Evolutionary conservation across 1,139 yeast genomes (phyloP).

Genomic region (Debaryomycetaceae sp.): DNA sequence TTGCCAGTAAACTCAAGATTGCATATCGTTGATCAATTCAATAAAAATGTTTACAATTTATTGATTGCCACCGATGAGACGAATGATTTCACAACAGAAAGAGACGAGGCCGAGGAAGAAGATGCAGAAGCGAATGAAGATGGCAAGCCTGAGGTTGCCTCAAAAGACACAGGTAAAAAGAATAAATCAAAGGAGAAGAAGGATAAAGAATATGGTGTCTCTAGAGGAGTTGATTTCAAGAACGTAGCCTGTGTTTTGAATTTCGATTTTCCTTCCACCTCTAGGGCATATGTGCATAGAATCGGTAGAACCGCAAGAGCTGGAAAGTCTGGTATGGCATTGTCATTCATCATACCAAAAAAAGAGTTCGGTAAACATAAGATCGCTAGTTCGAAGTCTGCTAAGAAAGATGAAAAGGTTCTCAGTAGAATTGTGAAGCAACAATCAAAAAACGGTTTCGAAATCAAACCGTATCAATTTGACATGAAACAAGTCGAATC

Average conservation of each 20-base stretch:
- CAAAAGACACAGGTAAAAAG: constrained; percentile 14
- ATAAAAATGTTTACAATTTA: constrained; percentile 80
- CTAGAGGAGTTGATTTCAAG: constrained; percentile 95
- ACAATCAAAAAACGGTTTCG: constrained; percentile 72
- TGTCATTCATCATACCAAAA: constrained; percentile 84
- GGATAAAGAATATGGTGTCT: constrained; percentile 85
- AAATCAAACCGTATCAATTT: constrained; percentile 79
- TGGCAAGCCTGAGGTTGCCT: constrained; percentile 12
- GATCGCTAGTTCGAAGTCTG: constrained; percentile 64
- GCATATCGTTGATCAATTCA: constrained; percentile 93
- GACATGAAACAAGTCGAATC: constrained; percentile 93
- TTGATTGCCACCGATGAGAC: constrained; percentile 95
- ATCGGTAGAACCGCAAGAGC: constrained; percentile 98
- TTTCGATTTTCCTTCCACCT: constrained; percentile 89
- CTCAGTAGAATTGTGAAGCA: constrained; percentile 72
- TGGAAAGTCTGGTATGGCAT: constrained; percentile 90
- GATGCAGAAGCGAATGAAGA: constrained; percentile 26
- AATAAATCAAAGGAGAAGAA: constrained; percentile 37
- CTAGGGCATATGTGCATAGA: constrained; percentile 89
- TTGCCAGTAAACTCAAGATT: constrained; percentile 89
- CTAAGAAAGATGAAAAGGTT: constrained; percentile 84
- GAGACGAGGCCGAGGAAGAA: constrained; percentile 48
- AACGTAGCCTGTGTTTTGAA: constrained; percentile 96
- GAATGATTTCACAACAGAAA: constrained; percentile 47
- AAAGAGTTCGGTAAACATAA: constrained; percentile 89